Evolutionary conservation across 768 basidiomycete species (phyloP), one percentile per base, ranked within the genome.

Genomic region (Chalciporus pseudorubinellus): DNA sequence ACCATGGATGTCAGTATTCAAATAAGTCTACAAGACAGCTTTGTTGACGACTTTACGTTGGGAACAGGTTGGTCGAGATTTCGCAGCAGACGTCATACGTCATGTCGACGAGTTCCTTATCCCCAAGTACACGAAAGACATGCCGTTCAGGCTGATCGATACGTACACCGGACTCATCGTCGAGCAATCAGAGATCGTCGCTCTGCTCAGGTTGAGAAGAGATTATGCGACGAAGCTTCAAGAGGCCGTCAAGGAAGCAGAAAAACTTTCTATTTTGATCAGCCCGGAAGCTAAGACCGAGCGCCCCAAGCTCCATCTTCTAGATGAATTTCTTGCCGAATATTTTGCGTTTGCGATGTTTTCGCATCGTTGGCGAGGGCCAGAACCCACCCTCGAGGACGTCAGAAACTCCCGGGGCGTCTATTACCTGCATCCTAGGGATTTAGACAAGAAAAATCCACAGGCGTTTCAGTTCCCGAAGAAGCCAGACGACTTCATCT

Each of bases 341-440:
- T 67, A 55, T 42, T 48, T 66, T 26, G 63, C 54, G 9, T 66
- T 52, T 33, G 64, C 56, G 26, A 66, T 65, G 64, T 60, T 66
- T 22, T 66, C 65, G 2, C 64, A 66, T 26, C 57, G 63, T 7
- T 66, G 65, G 65, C 43, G 56, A 14, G 52, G 29, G 4, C 48
- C 44, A 18, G 65, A 66, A 20, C 51, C 53, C 12, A 38, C 48
- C 12, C 47, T 65, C 12, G 33, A 49, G 16, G 60, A 66, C 6
- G 53, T 67, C 41, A 47, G 43, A 38, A 34, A 50, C 20, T 48
- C 19, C 3, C 16, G 11, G 2, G 58, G 63, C 22, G 48, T 68
- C 40, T 65, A 66, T 22, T 53, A 56, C 22, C 55, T 65, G 50
- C 22, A 39, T 2, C 4, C 34, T 11, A 4, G 28, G 11, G 46